Base-by-base conservation (phyloP, 1,284 basidiomycete species). In the Sutorius eximius region DNA sequence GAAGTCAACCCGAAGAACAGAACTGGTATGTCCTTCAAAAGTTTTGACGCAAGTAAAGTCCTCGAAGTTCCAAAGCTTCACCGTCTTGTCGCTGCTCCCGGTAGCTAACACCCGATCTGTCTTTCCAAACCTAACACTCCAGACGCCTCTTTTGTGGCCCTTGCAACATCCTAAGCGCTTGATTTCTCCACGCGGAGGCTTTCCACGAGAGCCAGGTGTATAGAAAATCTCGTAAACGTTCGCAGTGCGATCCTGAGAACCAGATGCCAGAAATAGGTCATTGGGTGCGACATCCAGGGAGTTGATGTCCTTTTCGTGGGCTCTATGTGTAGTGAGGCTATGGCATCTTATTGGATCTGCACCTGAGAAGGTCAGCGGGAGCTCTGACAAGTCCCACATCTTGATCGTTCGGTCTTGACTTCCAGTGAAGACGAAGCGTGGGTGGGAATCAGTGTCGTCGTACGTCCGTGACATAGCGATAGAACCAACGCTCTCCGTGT, bases 301-400 rank as follows among this genome's bases (percentile, higher is more conserved):
- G 73, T 99, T 99, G 75, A 99, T 98, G 73, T 99, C 97, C 75
- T 98, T 99, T 53, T 99, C 97, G 72, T 99, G 96, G 13, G 95
- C 93, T 67, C 91, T 91, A 51, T 91, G 84, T 3, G 97, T 99
- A n/a, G 84, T 80, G 24, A 99, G 77, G 57, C 91, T 94, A 62
- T 83, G 86, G 62, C 88, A 87, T 60, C 82, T 84, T 16, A 78
- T 51, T 32, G 71, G 55, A 30, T 73, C 71, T 45, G 56, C 67
- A 27, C 63, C 63, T 32, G 59, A 62, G 24, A 57, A 60, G 13
- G 50, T 52, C 47, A 59, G 52, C 45, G 80, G 73, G 5, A 91
- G 72, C 24, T 65, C 66, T 1, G 83, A 78, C 15, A 97, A 73
- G 72, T 99, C 95, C 97, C 97, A 99, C 83, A 99, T 88, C 73